Evolutionary conservation across 768 basidiomycete genomes (phyloP).

Genomic region (Boletellus emodensis): DNA sequence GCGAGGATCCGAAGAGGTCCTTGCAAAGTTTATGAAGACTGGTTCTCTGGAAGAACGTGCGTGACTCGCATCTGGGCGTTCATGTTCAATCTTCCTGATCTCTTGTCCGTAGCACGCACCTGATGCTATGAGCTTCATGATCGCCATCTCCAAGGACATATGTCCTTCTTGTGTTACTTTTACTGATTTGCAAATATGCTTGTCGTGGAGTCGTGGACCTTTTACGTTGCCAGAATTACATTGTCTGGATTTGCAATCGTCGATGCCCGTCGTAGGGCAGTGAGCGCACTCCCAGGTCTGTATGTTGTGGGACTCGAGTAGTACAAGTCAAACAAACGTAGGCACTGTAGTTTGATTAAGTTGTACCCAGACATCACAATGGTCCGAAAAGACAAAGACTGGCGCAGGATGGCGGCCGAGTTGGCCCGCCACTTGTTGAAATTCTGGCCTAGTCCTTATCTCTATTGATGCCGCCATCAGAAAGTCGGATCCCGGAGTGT

Average conservation of each 20-base stretch:
- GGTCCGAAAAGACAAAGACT: no score
- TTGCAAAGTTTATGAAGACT: slow-evolving; percentile 78
- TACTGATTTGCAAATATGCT: background rate
- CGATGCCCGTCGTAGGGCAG: no score
- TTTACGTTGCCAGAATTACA: background rate
- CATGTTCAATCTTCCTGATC: background rate
- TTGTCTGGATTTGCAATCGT: no score
- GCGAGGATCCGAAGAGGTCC: slow-evolving; percentile 80
- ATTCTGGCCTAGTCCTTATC: background rate
- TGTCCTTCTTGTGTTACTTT: background rate
- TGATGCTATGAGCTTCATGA: slow-evolving; percentile 1
- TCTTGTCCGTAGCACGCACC: background rate
- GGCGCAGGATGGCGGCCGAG: no score
- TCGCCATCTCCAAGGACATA: background rate
- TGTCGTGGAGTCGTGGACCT: background rate
- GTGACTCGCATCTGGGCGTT: background rate
- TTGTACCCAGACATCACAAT: no score
- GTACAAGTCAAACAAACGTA: no score
- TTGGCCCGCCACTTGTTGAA: no score
- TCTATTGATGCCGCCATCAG: background rate
- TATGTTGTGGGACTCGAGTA: no score
- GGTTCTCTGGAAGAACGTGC: slow-evolving; percentile 60
- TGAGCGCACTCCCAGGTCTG: background rate
- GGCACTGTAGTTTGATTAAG: no score
- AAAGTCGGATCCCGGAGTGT: no score